Evolutionary conservation across 257 asterid genomes (phyloP).

Genomic region (Pogostemon cablin): DNA sequence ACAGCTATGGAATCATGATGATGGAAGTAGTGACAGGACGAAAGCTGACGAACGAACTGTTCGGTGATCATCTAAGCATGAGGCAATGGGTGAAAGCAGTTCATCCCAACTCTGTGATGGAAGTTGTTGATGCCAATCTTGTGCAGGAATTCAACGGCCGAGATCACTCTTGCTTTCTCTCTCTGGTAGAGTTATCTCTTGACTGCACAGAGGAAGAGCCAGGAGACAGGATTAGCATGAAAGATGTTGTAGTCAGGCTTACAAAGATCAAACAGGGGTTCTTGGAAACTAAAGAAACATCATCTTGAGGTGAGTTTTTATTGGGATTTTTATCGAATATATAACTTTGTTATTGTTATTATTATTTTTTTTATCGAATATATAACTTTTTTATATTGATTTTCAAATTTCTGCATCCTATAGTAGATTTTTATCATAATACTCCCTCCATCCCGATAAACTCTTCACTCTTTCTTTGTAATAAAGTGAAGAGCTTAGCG

Average conservation of each 20-base stretch:
- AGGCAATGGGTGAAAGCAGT: slow-evolving; percentile 35
- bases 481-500: no score
- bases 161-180: slow-evolving; percentile 17
- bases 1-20: slow-evolving; percentile 38
- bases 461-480: no score
- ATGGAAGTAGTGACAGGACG: slow-evolving; percentile 34
- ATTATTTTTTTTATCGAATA: no score
- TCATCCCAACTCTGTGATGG: slow-evolving; percentile 31
- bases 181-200: slow-evolving; percentile 32
- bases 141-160: background rate
- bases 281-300: slow-evolving; percentile 21
- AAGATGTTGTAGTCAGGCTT: slow-evolving; percentile 31
- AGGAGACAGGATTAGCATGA: slow-evolving; percentile 35
- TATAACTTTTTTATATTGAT: no score
- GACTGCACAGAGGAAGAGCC: slow-evolving; percentile 36
- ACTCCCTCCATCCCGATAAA: no score
- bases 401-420: no score
- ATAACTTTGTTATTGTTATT: no score
- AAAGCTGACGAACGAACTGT: slow-evolving; percentile 33
- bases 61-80: slow-evolving; percentile 25
- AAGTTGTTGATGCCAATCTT: slow-evolving; percentile 32
- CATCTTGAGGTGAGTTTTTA: background rate
- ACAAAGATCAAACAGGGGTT: slow-evolving; percentile 29
- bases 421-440: no score
- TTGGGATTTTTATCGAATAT: no score